Conservation (phyloP, 257 asterid species). For the Echium plantagineum region DNA sequence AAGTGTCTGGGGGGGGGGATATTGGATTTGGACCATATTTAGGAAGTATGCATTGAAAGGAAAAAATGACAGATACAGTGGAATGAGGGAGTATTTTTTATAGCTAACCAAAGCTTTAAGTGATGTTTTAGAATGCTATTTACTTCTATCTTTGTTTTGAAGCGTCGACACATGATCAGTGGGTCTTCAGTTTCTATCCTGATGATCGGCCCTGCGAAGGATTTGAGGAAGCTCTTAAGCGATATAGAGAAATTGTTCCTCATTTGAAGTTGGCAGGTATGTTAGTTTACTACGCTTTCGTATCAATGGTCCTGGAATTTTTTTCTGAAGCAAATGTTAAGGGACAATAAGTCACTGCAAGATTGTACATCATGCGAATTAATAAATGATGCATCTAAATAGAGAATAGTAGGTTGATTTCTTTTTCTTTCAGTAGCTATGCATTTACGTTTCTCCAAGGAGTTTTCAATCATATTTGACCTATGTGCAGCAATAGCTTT, state of each 20-base stretch:
- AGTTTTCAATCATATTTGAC: neutral
- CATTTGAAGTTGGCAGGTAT: conserved; percentile 58
- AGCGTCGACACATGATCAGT: conserved; percentile 76
- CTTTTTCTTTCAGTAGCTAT: too few species aligned
- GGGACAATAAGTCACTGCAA: neutral
- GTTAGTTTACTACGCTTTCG: neutral
- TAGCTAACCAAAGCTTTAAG: neutral
- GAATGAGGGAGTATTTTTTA: too few species aligned
- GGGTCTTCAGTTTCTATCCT: conserved; percentile 73
- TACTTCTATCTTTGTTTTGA: neutral
- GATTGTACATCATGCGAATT: too few species aligned
- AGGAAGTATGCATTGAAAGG: too few species aligned
- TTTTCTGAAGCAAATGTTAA: conserved; percentile 1
- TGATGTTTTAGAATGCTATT: neutral
- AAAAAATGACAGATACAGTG: too few species aligned
- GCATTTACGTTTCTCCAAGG: neutral
- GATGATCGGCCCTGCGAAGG: conserved; percentile 88
- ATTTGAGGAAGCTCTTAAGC: conserved; percentile 72
- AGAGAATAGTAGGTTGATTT: too few species aligned
- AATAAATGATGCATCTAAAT: too few species aligned
- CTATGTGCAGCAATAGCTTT: neutral
- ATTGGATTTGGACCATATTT: too few species aligned
- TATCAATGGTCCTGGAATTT: conserved; percentile 3
- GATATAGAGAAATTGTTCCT: conserved; percentile 69
- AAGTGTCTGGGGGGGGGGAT: too few species aligned